Base-by-base conservation (phyloP, 208 protist genomes). In the Blechomonas ayalai region DNA sequence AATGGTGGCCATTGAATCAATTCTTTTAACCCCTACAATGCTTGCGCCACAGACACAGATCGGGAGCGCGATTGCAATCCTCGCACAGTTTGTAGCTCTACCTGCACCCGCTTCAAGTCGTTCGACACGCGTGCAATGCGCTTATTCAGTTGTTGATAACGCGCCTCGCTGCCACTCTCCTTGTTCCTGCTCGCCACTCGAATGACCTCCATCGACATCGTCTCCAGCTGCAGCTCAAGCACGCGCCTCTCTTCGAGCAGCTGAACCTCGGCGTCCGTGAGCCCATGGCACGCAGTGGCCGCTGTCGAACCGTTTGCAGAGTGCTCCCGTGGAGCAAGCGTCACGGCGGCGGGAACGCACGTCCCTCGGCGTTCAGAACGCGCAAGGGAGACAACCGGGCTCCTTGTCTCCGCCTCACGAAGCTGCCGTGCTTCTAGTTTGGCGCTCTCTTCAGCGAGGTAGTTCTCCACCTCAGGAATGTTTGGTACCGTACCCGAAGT, bases 151-250 rank as follows among this genome's bases (percentile, higher is more conserved):
- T 76, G 67, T 0, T 39, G 16, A 45, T 82, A 82, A 18, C 64
- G 67, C 42, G 49, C 45, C 52, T 75, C 67, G 13, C 59, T 48
- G 13, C 73, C 73, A 6, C 35, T 53, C 40, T 82, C 73, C 12
- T 44, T 46, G 41, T 67, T 45, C 10, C 38, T 44, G 24, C n/a
- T 1, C 2, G 57, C 35, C 3, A 52, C 28, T 4, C 60, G 59
- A 10, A 48, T 41, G 27, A 63, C 39, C 56, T 82, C 67, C 32
- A 66, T 52, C 52, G 72, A 53, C 57, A 82, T 57, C 35, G 59
- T 60, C 45, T 73, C 62, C 31, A 82, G 42, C 38, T 82, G 73
- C 4, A 52, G 67, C 16, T 57, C 18, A 26, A 79, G 33, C n/a
- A 55, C 47, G 4, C 48, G 33, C 6, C 40, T 55, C 61, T 79